Conservation (phyloP, 495 filamentous ascomycete species). For the Alectoria sarmentosa region DNA sequence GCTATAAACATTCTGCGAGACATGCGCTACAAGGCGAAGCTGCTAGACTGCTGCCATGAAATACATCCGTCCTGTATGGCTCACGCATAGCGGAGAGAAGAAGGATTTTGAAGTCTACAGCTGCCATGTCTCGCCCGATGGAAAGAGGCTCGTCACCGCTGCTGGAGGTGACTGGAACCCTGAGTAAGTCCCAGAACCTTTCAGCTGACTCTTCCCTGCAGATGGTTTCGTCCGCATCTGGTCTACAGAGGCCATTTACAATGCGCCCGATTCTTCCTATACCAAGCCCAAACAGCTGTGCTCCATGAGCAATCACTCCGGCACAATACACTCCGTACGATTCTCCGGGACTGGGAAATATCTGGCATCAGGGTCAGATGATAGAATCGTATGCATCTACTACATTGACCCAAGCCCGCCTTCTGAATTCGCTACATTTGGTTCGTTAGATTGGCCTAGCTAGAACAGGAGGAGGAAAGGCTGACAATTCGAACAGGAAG, state of each 20-base stretch:
- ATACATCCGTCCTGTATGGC: slow-evolving; percentile 90
- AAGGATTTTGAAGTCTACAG: slow-evolving; percentile 98
- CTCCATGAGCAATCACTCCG: slow-evolving; percentile 95
- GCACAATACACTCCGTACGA: slow-evolving; percentile 92
- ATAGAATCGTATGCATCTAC: slow-evolving; percentile 97
- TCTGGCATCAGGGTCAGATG: slow-evolving; percentile 92
- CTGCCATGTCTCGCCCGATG: slow-evolving; percentile 94
- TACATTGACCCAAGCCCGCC: slow-evolving; percentile 76
- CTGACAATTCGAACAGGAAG: slow-evolving; percentile 50
- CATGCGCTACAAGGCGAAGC: slow-evolving; percentile 12
- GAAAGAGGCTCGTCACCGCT: slow-evolving; percentile 81
- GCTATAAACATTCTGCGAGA: neutral
- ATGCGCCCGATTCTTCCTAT: slow-evolving; percentile 57
- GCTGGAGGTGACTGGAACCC: slow-evolving; percentile 64
- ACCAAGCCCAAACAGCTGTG: slow-evolving; percentile 88
- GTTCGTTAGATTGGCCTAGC: slow-evolving; percentile 40
- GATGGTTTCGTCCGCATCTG: slow-evolving; percentile 97
- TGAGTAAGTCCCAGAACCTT: slow-evolving; percentile 1
- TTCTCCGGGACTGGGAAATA: slow-evolving; percentile 93
- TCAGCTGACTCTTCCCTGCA: slow-evolving; percentile 30
- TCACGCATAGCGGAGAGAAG: slow-evolving; percentile 86
- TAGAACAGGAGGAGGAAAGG: neutral
- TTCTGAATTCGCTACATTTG: slow-evolving; percentile 64
- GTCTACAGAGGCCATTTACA: slow-evolving; percentile 90
- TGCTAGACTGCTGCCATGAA: slow-evolving; percentile 50